phyloP scores from a whole-genome alignment of 2,329 filamentous ascomycete genomes.

The Alternaria gaisen region DNA sequence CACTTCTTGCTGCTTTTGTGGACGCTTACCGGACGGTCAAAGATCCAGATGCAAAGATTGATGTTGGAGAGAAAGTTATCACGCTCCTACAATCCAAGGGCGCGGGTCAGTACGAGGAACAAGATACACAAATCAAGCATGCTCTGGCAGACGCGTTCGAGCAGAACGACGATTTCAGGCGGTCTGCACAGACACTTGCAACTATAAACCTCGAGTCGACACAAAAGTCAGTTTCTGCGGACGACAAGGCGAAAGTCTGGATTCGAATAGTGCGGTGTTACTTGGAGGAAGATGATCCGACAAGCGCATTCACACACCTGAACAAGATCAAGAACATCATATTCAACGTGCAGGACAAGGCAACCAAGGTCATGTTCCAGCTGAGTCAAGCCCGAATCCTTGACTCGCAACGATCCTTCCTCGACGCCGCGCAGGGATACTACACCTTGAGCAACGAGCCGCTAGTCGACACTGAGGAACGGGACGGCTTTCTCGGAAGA shows the following conservation, averaged over 20 bases:
- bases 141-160: conserved; percentile 86
- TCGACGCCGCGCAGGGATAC: conserved; percentile 87
- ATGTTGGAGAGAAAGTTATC: conserved; percentile 78
- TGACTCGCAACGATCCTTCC: conserved; percentile 88
- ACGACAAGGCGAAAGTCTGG: conserved; percentile 86
- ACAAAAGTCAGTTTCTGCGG: conserved; percentile 81
- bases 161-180: conserved; percentile 78
- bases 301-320: conserved; percentile 82
- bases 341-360: conserved; percentile 76
- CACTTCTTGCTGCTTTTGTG: conserved; percentile 74
- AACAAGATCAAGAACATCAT: conserved; percentile 97
- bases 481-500: conserved; percentile 82
- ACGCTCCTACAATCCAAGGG: conserved; percentile 70
- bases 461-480: conserved; percentile 84
- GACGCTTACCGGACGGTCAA: conserved; percentile 67
- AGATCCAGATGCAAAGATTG: conserved; percentile 73
- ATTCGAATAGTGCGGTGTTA: conserved; percentile 94
- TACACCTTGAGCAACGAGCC: conserved; percentile 82
- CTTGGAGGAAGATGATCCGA: conserved; percentile 91
- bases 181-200: conserved; percentile 79
- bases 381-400: conserved; percentile 92
- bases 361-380: conserved; percentile 83
- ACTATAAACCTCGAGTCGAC: conserved; percentile 89
- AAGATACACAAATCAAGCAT: conserved; percentile 80
- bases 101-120: conserved; percentile 80